Evolutionary conservation across 129 eudicot genomes (phyloP).

Genomic region (Arctium lappa): DNA sequence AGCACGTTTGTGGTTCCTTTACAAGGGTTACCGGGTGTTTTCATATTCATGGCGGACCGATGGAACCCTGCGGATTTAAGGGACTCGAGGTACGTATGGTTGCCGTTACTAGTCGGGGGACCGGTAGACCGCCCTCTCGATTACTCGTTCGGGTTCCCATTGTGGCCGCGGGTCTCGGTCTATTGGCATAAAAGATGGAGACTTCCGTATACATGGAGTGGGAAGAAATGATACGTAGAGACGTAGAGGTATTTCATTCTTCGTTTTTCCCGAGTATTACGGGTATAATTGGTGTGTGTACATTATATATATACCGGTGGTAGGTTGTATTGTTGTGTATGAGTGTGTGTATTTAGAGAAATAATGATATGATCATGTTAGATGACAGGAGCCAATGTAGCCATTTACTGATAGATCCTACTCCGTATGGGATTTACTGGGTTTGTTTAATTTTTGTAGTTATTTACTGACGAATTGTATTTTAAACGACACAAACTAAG

Average conservation of each 20-base stretch:
- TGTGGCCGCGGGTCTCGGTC: constrained; percentile 86
- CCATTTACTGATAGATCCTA: neutral
- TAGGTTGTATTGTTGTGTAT: constrained; percentile 28
- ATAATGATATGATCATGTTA: constrained; percentile 13
- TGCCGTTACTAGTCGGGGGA: constrained; percentile 79
- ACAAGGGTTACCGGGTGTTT: constrained; percentile 64
- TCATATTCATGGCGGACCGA: constrained; percentile 85
- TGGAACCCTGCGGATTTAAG: constrained; percentile 95
- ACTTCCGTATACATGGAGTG: constrained; percentile 60
- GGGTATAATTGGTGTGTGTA: constrained; percentile 25
- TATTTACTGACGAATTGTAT: neutral
- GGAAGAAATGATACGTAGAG: constrained; percentile 11
- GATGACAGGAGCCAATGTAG: neutral
- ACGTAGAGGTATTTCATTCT: neutral
- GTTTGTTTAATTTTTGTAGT: neutral
- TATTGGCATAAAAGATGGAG: constrained; percentile 95
- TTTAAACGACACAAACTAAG: neutral
- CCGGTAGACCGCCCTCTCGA: constrained; percentile 86
- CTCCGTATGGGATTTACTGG: neutral
- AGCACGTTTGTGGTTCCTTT: constrained; percentile 85
- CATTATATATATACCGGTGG: constrained; percentile 29
- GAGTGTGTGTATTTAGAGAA: constrained; percentile 25
- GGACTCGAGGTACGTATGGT: constrained; percentile 94
- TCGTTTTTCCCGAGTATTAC: neutral
- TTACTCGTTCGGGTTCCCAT: constrained; percentile 79